Evolutionary conservation across 139 green algal species (phyloP).

Genomic region (Tetradesmus obliquus): DNA sequence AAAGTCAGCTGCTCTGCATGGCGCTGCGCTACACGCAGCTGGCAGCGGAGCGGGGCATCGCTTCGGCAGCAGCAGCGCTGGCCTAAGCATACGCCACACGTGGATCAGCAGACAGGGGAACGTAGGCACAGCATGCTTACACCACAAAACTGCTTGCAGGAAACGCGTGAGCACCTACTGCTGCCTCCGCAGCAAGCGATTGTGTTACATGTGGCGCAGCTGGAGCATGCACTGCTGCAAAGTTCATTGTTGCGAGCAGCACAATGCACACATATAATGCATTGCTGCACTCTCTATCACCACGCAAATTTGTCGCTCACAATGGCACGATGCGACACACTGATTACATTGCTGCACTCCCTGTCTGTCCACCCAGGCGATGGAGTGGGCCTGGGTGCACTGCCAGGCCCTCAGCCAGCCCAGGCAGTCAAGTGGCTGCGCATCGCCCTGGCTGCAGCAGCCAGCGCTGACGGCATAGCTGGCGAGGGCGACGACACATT

Average conservation of each 20-base stretch:
- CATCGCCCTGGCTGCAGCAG: not conserved
- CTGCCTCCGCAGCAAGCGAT: no score
- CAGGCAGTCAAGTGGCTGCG: conserved; percentile 16
- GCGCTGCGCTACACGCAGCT: conserved; percentile 40
- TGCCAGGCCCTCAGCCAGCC: not conserved
- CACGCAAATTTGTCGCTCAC: no score
- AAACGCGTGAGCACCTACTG: no score
- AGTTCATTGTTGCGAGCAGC: no score
- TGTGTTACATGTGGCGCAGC: no score
- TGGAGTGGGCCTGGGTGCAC: not conserved
- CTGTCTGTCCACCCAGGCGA: not conserved
- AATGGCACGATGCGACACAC: no score
- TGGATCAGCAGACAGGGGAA: not conserved
- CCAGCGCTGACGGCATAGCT: not conserved
- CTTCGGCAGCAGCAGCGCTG: conserved; percentile 47
- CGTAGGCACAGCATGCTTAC: no score
- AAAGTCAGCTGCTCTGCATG: not conserved
- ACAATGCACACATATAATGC: no score
- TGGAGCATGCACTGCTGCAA: no score
- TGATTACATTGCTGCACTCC: no score
- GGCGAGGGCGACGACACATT: not conserved
- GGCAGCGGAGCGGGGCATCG: conserved; percentile 52
- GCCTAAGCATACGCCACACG: conserved; percentile 42
- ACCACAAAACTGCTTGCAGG: no score
- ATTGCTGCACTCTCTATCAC: no score